Percentiles rank a stretch among this genome's conserved stretches.
These are phyloP conservation scores for Cryptosporidium baileyi DNA, from an alignment of 169 alveolate species.

Conservation along the genomic window DNA sequence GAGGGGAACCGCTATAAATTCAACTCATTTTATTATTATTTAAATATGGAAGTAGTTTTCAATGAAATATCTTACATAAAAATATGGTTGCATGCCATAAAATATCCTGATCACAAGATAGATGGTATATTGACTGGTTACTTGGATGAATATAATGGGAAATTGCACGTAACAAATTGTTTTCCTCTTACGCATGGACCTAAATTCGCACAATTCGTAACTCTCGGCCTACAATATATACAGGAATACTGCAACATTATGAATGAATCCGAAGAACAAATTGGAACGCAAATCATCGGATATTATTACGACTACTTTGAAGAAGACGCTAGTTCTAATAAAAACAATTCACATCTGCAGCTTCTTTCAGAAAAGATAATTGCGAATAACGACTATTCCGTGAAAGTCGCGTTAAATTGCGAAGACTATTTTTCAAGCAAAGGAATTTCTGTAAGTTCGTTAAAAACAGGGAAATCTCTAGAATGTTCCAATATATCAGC, in stretches of 20 bases:
- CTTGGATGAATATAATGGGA: not conserved
- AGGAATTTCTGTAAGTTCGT: not conserved
- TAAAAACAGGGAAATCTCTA: not conserved
- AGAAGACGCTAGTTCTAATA: not conserved
- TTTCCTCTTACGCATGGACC: constrained; percentile 59
- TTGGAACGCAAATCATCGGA: constrained; percentile 10
- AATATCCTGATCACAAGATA: not conserved
- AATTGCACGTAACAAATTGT: not conserved
- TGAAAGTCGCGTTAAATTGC: not conserved
- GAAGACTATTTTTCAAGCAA: too few relatives aligned
- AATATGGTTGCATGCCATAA: constrained; percentile 18
- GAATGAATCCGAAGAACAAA: not conserved
- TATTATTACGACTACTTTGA: not conserved
- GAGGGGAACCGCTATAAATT: not conserved
- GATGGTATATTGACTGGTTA: constrained; percentile 53
- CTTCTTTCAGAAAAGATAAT: constrained; percentile 2
- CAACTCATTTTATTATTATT: not conserved
- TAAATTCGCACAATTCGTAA: not conserved
- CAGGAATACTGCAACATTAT: constrained; percentile 6
- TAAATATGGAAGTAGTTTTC: constrained; percentile 26
- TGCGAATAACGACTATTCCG: not conserved
- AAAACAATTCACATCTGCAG: not conserved
- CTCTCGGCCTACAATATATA: constrained; percentile 17
- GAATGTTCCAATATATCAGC: not conserved
- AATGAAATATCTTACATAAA: not conserved